Percentiles rank a stretch among this genome's conserved stretches.
phyloP scores from a whole-genome alignment of 345 rosid genomes.

The Gossypium bickii region DNA sequence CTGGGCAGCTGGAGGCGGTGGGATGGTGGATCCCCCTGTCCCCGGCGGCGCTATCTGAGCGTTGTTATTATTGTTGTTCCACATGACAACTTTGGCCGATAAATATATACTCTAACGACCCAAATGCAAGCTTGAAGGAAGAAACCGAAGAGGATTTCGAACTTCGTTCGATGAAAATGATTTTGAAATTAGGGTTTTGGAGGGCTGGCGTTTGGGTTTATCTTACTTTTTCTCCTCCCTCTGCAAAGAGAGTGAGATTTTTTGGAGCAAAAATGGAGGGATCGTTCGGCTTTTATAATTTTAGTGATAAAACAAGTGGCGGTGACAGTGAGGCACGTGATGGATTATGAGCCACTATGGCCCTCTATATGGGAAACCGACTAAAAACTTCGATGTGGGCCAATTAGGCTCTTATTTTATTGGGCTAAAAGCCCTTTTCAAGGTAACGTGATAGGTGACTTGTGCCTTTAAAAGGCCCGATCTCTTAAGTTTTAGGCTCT shows the following conservation, averaged over 20 bases:
- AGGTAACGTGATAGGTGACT: too few species aligned
- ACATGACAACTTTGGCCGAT: conserved; percentile 9
- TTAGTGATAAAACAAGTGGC: neutral
- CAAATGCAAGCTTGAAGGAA: neutral
- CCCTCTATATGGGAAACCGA: neutral
- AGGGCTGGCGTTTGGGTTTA: neutral
- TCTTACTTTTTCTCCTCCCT: neutral
- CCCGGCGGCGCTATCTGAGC: conserved; percentile 77
- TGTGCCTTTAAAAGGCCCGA: too few species aligned
- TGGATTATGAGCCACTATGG: neutral
- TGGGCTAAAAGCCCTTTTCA: neutral
- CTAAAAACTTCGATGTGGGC: neutral
- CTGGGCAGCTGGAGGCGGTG: conserved; percentile 71
- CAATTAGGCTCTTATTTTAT: neutral
- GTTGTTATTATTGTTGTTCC: conserved; percentile 27
- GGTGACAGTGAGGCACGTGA: neutral
- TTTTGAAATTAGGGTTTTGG: neutral
- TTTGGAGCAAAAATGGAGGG: neutral
- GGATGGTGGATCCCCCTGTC: conserved; percentile 60
- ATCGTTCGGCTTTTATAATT: neutral
- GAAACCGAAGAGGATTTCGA: neutral
- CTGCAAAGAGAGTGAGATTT: neutral
- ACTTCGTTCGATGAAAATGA: neutral
- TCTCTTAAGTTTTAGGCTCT: too few species aligned
- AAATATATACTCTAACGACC: neutral